phyloP scores from a whole-genome alignment of 2,329 filamentous ascomycete genomes.

The Sporothrix phasma region DNA sequence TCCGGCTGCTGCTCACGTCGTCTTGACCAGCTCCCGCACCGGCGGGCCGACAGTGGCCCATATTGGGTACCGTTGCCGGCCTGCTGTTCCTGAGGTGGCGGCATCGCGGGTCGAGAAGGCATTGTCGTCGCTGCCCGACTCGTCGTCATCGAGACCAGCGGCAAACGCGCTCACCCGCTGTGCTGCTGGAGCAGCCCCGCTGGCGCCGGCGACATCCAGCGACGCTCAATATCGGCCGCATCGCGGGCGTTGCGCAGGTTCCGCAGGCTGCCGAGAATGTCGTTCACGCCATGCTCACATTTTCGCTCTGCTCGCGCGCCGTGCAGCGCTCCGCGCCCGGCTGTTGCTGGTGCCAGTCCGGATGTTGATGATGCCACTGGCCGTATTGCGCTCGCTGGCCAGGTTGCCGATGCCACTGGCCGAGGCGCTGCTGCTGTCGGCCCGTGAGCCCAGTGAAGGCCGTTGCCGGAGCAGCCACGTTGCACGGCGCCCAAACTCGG shows the following conservation, averaged over 20 bases:
- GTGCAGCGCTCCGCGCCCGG: constrained; percentile 19
- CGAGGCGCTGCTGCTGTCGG: background rate
- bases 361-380: constrained; percentile 3
- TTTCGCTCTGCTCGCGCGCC: constrained; percentile 29
- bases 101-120: background rate
- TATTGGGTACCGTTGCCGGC: background rate
- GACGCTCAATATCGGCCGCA: constrained; percentile 13
- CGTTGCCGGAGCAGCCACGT: constrained; percentile 9
- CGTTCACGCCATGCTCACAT: constrained; percentile 31
- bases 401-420: background rate
- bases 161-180: background rate
- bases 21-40: background rate
- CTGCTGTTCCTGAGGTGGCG: background rate
- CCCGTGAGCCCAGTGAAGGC: background rate
- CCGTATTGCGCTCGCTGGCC: background rate
- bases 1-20: background rate
- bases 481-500: constrained; percentile 6
- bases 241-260: constrained; percentile 26
- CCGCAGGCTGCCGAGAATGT: constrained; percentile 30
- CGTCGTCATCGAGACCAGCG: background rate
- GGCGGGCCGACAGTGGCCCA: background rate
- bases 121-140: constrained; percentile 2
- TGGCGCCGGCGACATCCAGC: background rate
- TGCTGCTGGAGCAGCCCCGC: constrained; percentile 1
- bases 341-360: constrained; percentile 16